Evolutionary conservation across 2,329 filamentous ascomycete species (phyloP).

Genomic region (Ceratocystiopsis sp.): DNA sequence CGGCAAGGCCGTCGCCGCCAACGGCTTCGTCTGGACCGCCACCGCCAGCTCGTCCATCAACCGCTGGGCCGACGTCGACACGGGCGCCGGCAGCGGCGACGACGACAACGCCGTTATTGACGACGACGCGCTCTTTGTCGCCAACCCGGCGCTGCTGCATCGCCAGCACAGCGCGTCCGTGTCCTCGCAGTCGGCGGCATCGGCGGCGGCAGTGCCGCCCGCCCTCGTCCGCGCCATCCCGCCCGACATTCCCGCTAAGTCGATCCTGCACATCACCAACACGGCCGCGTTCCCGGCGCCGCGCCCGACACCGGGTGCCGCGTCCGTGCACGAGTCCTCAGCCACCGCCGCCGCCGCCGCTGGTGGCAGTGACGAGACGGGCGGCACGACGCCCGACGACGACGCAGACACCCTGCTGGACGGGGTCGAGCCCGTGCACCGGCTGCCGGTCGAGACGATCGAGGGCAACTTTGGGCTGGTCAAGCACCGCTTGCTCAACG

Average conservation of each 20-base stretch:
- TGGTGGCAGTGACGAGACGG: conserved; percentile 3
- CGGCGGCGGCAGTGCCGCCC: too few relatives aligned
- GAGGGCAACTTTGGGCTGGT: conserved; percentile 91
- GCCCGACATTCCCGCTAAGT: conserved; percentile 58
- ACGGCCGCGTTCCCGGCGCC: conserved; percentile 55
- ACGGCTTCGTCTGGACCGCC: conserved; percentile 75
- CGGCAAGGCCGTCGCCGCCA: conserved; percentile 47
- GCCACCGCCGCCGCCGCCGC: neutral
- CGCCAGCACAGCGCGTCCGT: conserved; percentile 12
- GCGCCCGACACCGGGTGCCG: conserved; percentile 26
- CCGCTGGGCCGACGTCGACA: conserved; percentile 77
- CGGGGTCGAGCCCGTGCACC: conserved; percentile 44
- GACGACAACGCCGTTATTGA: neutral
- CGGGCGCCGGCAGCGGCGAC: conserved; percentile 28
- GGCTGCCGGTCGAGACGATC: conserved; percentile 61
- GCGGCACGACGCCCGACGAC: conserved; percentile 37
- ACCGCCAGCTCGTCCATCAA: conserved; percentile 86
- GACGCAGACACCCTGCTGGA: conserved; percentile 29
- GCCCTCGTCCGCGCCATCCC: conserved; percentile 17
- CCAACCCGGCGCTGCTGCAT: neutral
- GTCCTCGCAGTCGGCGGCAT: conserved; percentile 5
- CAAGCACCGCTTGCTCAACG: conserved; percentile 83
- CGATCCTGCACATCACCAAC: conserved; percentile 69
- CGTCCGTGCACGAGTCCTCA: too few relatives aligned
- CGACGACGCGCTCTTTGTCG: neutral